Base-by-base conservation (phyloP, 805 yeast genomes). In the Priceomyces melissophilus region DNA sequence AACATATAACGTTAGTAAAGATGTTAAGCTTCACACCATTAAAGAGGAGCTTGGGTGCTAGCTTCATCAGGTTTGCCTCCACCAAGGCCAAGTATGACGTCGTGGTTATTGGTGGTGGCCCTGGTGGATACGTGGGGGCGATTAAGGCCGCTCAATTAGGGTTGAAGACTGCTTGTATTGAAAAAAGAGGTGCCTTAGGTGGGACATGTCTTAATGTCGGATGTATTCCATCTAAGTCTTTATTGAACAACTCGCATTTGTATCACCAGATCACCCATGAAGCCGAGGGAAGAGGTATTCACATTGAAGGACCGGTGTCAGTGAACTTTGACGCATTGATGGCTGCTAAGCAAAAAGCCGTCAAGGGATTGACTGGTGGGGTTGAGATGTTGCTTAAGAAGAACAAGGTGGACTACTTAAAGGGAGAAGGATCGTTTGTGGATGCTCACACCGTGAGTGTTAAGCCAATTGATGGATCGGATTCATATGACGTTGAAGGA, bases 191-290 rank as follows among this genome's bases (percentile, higher is more conserved):
- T 35, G 70, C 81, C 34, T 78, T 95, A 49, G 99, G 99, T 49
- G 99, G 99, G 59, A 93, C 99, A 42, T 93, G 99, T 80, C 75
- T 95, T 57, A 93, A 93, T 68, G 98, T 93, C 40, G 99, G 99
- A 37, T 93, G 99, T 78, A 93, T 93, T 59, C 99, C 99, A 44
- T 93, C 99, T 50, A 93, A 93, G 71, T 87, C 99, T 4, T 69
- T 93, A 45, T 75, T 93, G 58, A 91, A 93, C 82, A 93, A 93
- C 77, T 86, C 98, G 12, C 96, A 89, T 46, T 65, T 91, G 53
- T 91, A 78, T 74, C 98, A 93, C 67, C 84, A 82, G 64, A 85
- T 93, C 67, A 74, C 81, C 65, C 84, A 81, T 58, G 99, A 93
- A 61, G 74, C 97, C 42, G 78, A 75, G 53, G 67, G 73, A 54